Evolutionary conservation across 345 rosid species (phyloP).

Genomic region (Acer campestre): DNA sequence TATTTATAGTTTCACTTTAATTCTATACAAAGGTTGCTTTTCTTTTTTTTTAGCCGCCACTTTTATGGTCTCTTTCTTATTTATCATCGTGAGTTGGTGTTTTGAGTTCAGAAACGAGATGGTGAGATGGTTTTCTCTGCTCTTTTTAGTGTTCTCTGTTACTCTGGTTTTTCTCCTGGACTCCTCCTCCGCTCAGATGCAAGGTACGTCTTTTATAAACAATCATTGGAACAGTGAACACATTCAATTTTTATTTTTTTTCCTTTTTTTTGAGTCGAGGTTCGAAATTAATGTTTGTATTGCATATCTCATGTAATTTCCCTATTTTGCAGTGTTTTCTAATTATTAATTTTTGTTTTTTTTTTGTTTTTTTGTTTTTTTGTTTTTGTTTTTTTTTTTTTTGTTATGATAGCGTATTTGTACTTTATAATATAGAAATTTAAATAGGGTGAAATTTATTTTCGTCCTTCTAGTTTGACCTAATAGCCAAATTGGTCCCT

Average conservation of each 20-base stretch:
- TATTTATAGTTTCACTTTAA: neutral
- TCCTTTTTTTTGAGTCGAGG: neutral
- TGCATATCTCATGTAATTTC: neutral
- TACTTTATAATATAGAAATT: neutral
- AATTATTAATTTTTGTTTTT: too few relatives aligned
- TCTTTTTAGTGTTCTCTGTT: conserved; percentile 23
- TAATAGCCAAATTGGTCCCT: too few relatives aligned
- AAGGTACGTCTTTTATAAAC: conserved; percentile 38
- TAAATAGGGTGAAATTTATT: too few relatives aligned
- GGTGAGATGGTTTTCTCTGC: conserved; percentile 48
- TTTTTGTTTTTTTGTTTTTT: too few relatives aligned
- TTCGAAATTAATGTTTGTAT: neutral
- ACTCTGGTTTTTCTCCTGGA: conserved; percentile 39
- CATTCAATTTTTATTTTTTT: too few relatives aligned
- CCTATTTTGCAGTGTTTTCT: neutral
- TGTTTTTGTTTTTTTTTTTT: too few relatives aligned
- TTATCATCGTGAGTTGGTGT: conserved; percentile 5
- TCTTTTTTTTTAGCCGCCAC: conserved; percentile 5
- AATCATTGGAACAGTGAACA: too few relatives aligned
- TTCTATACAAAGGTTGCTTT: neutral
- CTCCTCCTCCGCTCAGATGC: conserved; percentile 62
- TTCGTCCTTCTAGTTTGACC: too few relatives aligned
- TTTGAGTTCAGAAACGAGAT: conserved; percentile 37
- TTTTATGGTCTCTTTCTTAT: conserved; percentile 28
- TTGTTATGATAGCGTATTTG: too few relatives aligned